Evolutionary conservation across 495 filamentous ascomycete species (phyloP), one percentile per base, ranked within the genome.

Genomic region (Talaromyces stipitatus): DNA sequence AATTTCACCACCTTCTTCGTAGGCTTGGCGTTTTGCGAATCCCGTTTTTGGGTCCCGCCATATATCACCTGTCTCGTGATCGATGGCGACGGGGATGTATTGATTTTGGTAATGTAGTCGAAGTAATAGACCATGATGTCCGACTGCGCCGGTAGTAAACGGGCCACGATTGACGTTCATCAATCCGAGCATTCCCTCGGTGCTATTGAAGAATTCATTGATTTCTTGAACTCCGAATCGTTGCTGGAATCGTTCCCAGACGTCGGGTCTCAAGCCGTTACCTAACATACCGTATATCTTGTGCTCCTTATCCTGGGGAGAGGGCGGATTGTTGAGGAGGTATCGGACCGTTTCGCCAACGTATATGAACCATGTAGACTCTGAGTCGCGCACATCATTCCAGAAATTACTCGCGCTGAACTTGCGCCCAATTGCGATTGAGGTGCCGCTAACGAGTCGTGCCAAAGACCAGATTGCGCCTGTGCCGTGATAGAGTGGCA

Each of bases 281-380:
- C 89, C 89, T 60, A 82, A 89, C 70, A 91, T 87, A 46, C 78
- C 70, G 18, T 80, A 78, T 10, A 91, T 77, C 12, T 77, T 78
- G 61, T 94, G 88, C 4, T 82, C 71, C 20, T 73, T 78, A 58
- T 94, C 89, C 2, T 78, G 67, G 1, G 82, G 77, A 2, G 78
- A 82, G 0, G 84, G 82, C 0, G 87, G 86, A 10, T 81, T 79
- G 0, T 87, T 82, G 14, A 94, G 79, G 2, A 94, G 77, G 55
- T 92, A 94, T 2, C 88, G 76, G 24, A 87, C 81, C 0, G 85
- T 89, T 66, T 94, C 88, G 60, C 89, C 88, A n/a, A 94, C 89
- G 62, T 94, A 94, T 10, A 87, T 81, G 66, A 91, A 88, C 56
- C 81, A 73, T 1, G 86, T 91, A 3, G 87, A 79, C 14, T 78